Base-by-base conservation (phyloP, 1,284 basidiomycete species). In the Puccinia hordei region DNA sequence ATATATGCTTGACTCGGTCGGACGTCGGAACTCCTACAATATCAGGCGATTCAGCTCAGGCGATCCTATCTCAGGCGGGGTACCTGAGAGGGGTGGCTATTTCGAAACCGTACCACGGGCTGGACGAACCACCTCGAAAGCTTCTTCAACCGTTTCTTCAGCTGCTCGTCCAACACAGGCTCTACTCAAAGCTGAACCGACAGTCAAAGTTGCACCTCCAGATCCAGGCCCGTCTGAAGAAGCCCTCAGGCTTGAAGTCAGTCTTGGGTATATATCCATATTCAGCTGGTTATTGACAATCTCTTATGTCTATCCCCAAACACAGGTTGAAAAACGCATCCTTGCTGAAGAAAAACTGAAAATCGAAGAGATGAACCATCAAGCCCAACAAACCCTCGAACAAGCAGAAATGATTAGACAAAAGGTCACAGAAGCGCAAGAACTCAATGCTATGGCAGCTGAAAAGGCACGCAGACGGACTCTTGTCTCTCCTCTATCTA, bases 361-460 rank as follows among this genome's bases (percentile, higher is more conserved):
- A 41, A 76, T 76, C 44, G 74, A 76, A 66, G 74, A 76, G 46
- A 76, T 76, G 74, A 65, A 49, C 35, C 74, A 49, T n/a, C 57
- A 61, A 22, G 61, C 74, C 30, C 49, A 38, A 63, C 24, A 63
- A 19, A 61, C 59, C 59, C 59, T 65, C n/a, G 44, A 49, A 24
- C 57, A 65, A 22, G 46, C 63, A 6, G 74, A 76, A 65, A 35
- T 63, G 61, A 76, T 76, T 30, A 38, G 61, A 30, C 57, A 65
- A 63, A 27, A 65, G 53, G 74, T 65, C 8, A 61, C 74, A 3
- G 74, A 76, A 46, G 74, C 49, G 44, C 61, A 63, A 41, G 61
- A 63, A 30, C 33, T 63, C 61, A 51, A 51, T 69, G 66, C 66
- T n/a, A 49, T 46, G 12, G 65, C 73, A 49, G 55, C 61, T 65